phyloP scores from a whole-genome alignment of 2,329 filamentous ascomycete genomes.

The Neonectria punicea region DNA sequence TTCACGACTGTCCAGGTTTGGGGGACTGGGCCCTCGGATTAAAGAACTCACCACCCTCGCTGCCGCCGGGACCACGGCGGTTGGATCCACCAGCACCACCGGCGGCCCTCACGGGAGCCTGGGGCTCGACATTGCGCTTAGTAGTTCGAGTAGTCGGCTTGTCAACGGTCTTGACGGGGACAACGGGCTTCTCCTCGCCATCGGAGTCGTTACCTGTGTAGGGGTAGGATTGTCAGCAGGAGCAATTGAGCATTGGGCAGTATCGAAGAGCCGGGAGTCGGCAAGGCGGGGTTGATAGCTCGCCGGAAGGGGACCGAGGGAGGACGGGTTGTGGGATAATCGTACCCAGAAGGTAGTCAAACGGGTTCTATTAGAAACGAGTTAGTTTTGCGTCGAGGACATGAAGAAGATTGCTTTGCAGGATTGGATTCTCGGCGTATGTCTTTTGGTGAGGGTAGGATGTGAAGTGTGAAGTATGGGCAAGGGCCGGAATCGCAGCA shows the following conservation, averaged over 20 bases:
- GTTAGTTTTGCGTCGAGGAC: slow-evolving; percentile 33
- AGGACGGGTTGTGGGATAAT: slow-evolving; percentile 39
- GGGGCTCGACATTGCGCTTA: slow-evolving; percentile 88
- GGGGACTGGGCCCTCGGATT: too few species aligned
- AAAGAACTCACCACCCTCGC: slow-evolving; percentile 81
- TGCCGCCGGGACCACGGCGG: slow-evolving; percentile 73
- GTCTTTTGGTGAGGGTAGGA: not conserved
- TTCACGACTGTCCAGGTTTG: slow-evolving; percentile 1
- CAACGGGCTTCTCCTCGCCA: slow-evolving; percentile 77
- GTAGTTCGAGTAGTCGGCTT: slow-evolving; percentile 78
- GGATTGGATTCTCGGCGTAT: too few species aligned
- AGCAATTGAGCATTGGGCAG: slow-evolving; percentile 35
- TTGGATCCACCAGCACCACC: slow-evolving; percentile 48
- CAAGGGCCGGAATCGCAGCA: slow-evolving; percentile 14
- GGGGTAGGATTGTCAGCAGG: slow-evolving; percentile 35
- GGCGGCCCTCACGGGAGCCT: slow-evolving; percentile 67
- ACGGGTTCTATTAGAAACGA: slow-evolving; percentile 80
- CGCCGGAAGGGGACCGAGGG: slow-evolving; percentile 28
- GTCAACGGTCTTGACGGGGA: slow-evolving; percentile 89
- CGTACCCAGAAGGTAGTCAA: slow-evolving; percentile 93
- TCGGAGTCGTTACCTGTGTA: slow-evolving; percentile 67
- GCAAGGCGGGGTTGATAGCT: slow-evolving; percentile 31
- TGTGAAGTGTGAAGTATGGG: not conserved
- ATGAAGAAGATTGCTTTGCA: slow-evolving; percentile 1
- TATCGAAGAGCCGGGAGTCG: slow-evolving; percentile 23